A percentile compares a stretch with the other conserved stretches of the same genome.
phyloP scores from a whole-genome alignment of 768 basidiomycete species.

The Pluteus cervinus region DNA sequence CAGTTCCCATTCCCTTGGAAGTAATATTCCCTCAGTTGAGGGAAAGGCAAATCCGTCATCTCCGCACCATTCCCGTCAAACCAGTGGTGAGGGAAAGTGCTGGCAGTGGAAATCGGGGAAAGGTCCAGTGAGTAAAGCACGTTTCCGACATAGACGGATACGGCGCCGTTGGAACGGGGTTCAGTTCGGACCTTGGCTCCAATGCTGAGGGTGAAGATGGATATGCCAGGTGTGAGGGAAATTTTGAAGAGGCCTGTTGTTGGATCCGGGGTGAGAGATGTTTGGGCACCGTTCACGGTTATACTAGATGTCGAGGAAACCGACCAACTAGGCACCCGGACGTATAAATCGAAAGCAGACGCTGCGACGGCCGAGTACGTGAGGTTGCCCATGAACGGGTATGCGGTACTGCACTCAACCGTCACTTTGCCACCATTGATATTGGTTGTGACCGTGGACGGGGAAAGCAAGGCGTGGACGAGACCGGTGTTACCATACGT shows the following conservation, averaged over 20 bases:
- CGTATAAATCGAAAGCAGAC: constrained; percentile 34
- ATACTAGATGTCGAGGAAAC: constrained; percentile 37
- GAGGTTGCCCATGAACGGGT: constrained; percentile 42
- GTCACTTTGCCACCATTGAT: too few species aligned
- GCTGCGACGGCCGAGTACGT: constrained; percentile 35
- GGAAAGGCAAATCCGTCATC: too few species aligned
- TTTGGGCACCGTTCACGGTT: too few species aligned
- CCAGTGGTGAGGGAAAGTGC: background rate
- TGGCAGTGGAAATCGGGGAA: background rate
- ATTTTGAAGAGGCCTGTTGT: too few species aligned
- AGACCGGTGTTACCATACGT: constrained; percentile 33
- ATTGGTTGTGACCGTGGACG: too few species aligned
- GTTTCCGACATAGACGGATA: background rate
- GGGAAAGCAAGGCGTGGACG: too few species aligned
- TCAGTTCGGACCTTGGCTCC: background rate
- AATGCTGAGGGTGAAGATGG: constrained; percentile 27
- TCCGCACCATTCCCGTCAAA: too few species aligned
- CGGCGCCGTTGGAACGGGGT: background rate
- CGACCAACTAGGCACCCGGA: constrained; percentile 45
- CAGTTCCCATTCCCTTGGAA: background rate
- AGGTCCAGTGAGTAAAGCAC: background rate
- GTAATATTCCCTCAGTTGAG: too few species aligned
- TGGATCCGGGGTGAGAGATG: too few species aligned
- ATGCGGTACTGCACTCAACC: constrained; percentile 36
- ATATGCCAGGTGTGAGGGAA: too few species aligned